Evolutionary conservation across 345 rosid genomes (phyloP), one percentile per base, ranked within the genome.

Genomic region (Ceriops tagal): DNA sequence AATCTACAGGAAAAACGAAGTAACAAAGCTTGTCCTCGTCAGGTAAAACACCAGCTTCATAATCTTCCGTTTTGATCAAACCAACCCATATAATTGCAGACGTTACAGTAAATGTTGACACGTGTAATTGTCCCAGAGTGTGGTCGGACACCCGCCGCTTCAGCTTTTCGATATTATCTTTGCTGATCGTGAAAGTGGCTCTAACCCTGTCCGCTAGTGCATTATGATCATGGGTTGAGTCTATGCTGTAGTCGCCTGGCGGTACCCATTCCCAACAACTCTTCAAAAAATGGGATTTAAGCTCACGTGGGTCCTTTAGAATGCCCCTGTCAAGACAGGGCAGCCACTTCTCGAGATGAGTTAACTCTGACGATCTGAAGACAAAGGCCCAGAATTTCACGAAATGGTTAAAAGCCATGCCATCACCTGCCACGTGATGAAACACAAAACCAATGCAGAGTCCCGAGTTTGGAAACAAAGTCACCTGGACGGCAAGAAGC

Each of bases 381-480:
- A 71, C 13, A 1, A 73, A 64, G 0, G 78, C 78, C 89, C 89
- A 86, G 2, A 73, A 74, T 56, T 73, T 83, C 72, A 83, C 60
- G 78, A 86, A 86, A 59, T 76, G 77, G 47, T 21, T 68, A 58
- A 83, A 43, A 1, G 81, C 51, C 60, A 55, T 72, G 31, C 89
- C 87, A 61, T 86, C 87, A 5, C 68, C 81, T 4, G 53, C 81
- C 49, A 61, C 76, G 67, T 86, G 84, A 57, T 8, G 18, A 28
- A 55, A 83, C 10, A 27, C 34, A 5, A 68, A 47, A 1, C 85
- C 83, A 19, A 78, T 24, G 47, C 79, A 70, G 2, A 86, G 21
- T 0, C 88, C 89, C 2, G 62, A 15, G 51, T 72, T 71, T 1
- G 89, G 83, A 64, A 81, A 86, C 24, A 83, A 8, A 0, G 85